phyloP scores from a whole-genome alignment of 257 asterid species.

The Solanum ossicruentum region DNA sequence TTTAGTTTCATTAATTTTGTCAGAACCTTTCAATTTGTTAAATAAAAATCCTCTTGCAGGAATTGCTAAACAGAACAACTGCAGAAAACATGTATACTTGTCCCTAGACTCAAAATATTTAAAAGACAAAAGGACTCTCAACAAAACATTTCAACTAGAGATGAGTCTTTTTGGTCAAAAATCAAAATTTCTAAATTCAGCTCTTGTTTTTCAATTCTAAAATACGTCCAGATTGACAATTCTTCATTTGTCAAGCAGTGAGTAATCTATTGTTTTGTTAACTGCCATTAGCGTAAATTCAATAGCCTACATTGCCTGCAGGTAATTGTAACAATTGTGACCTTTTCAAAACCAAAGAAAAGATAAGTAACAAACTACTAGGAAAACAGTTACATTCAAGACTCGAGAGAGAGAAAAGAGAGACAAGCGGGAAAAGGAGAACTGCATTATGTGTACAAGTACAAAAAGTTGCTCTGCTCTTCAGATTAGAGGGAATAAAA shows the following conservation, averaged over 20 bases:
- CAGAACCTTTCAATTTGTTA: background rate
- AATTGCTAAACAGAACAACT: background rate
- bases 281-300: background rate
- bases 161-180: background rate
- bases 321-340: background rate
- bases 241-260: background rate
- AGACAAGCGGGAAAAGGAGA: background rate
- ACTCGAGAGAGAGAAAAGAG: background rate
- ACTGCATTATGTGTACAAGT: background rate
- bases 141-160: background rate
- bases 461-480: background rate
- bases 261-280: background rate
- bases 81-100: background rate
- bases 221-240: background rate
- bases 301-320: background rate
- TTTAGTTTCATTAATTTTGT: background rate
- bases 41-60: background rate
- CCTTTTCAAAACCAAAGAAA: background rate
- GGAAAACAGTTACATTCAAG: background rate
- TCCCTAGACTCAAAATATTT: background rate
- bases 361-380: background rate
- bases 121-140: background rate
- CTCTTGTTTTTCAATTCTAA: background rate
- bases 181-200: background rate
- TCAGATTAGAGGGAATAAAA: slow-evolving; percentile 55